Evolutionary conservation across 208 protist genomes (phyloP).

Genomic region (Acanthamoeba sp.): DNA sequence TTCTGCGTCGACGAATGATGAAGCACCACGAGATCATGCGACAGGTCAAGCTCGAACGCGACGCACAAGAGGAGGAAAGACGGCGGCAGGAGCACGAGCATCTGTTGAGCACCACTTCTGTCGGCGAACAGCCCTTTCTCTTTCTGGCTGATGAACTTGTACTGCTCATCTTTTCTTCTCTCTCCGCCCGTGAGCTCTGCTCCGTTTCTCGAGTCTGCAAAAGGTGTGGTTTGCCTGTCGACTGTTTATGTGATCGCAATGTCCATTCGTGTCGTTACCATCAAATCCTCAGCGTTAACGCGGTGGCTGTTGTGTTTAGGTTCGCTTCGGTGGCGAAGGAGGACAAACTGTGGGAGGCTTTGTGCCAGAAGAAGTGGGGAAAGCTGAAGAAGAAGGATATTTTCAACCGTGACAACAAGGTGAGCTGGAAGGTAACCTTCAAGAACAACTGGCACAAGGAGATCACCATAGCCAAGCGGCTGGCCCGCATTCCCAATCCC

Average conservation of each 20-base stretch:
- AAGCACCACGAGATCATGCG: slow-evolving; percentile 10
- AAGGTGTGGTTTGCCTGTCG: not conserved
- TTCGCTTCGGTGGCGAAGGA: slow-evolving; percentile 16
- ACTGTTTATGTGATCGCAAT: too few species aligned
- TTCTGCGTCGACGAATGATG: not conserved
- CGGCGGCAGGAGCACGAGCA: not conserved
- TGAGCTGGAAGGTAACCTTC: slow-evolving; percentile 40
- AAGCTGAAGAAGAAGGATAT: not conserved
- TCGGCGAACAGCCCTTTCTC: not conserved
- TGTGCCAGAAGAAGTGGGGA: not conserved
- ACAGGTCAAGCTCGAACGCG: not conserved
- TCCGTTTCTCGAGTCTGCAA: not conserved
- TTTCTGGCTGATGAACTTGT: not conserved
- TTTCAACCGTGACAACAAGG: slow-evolving; percentile 15
- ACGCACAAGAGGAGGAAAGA: not conserved
- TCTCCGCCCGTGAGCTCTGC: slow-evolving; percentile 3
- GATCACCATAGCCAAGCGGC: not conserved
- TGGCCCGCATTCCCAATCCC: not conserved
- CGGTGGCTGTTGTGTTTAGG: too few species aligned
- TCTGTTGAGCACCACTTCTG: not conserved
- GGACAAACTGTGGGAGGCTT: not conserved
- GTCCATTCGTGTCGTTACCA: too few species aligned
- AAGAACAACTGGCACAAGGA: slow-evolving; percentile 36
- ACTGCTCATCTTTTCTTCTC: not conserved
- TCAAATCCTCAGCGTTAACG: too few species aligned